Evolutionary conservation across 2,329 filamentous ascomycete genomes (phyloP), one percentile per base, ranked within the genome.

Genomic region (Teratosphaeria pseudoeucalypti): DNA sequence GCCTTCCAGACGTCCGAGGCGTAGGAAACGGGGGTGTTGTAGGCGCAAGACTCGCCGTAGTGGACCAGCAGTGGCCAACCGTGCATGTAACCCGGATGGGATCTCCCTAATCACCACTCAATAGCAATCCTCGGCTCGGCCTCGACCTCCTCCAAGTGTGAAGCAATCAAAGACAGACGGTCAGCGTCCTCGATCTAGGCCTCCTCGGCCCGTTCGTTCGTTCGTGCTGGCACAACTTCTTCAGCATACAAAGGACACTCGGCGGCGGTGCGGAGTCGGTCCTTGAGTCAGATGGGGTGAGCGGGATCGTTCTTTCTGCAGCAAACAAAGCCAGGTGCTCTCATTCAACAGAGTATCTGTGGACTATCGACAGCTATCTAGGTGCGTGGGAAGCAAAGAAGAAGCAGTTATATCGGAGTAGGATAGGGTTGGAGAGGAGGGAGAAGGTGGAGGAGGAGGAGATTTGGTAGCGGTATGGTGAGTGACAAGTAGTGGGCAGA

Each of bases 1-100:
- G 76, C 68, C 29, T 73, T 76, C 67, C 78, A 78, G 53, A 77
- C 73, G 52, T 71, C 71, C 53, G 73, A 68, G 60, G 75, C 74
- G 64, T 74, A 77, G 34, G 72, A 65, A 32, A 77, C 69, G 55
- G 75, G 68, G 39, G 69, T 71, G 58, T 70, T 67, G 64, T 68
- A 68, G 52, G 61, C 56, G 60, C 70, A 72, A 52, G 56, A 58
- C 16, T 67, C 62, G 61, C 70, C 70, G 59, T 66, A 66, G 63
- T 71, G 70, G 49, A 70, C 67, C 52, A 72, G 63, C 16, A 67
- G 55, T 47, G 68, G 67, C 63, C 67, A 66, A 34, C 57, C 60
- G 56, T 63, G 60, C 65, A 68, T 67, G 9, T 47, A 56, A 57
- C 55, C 58, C 57, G 61, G 52, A 52, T 47, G 23, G 32, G 29